Conservation (phyloP, 163 green algal genomes). For the Chlamydomonas reinhardtii region DNA sequence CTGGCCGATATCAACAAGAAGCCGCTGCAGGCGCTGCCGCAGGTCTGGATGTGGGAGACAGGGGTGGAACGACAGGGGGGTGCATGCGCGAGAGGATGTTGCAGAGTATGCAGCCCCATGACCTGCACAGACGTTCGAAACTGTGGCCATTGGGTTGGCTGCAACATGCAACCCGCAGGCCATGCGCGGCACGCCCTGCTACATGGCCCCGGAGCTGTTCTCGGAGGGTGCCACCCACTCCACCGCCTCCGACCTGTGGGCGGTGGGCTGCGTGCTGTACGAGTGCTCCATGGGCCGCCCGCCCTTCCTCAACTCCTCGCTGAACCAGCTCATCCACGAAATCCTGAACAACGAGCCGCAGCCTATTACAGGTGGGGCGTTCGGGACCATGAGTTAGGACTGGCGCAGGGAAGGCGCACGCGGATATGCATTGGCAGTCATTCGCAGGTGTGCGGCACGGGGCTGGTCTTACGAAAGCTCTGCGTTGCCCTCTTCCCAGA, state of each 20-base stretch:
- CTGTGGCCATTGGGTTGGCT: no score
- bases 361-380: slow-evolving; percentile 60
- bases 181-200: slow-evolving; percentile 88
- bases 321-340: slow-evolving; percentile 84
- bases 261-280: slow-evolving; percentile 94
- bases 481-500: no score
- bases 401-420: no score
- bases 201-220: slow-evolving; percentile 97
- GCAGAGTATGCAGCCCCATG: no score
- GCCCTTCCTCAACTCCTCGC: slow-evolving; percentile 87
- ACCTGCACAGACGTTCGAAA: no score
- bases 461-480: no score
- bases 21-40: slow-evolving; percentile 69
- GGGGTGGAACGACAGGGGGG: neutral
- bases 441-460: no score
- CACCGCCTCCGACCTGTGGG: slow-evolving; percentile 90
- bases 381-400: no score
- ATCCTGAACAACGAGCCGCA: slow-evolving; percentile 76
- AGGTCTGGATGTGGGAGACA: slow-evolving; percentile 53
- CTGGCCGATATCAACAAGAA: slow-evolving; percentile 87
- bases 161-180: slow-evolving; percentile 51
- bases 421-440: no score
- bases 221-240: slow-evolving; percentile 83
- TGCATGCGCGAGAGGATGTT: no score
- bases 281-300: slow-evolving; percentile 88